phyloP scores from a whole-genome alignment of 345 rosid genomes.

The Nephelium lappaceum region DNA sequence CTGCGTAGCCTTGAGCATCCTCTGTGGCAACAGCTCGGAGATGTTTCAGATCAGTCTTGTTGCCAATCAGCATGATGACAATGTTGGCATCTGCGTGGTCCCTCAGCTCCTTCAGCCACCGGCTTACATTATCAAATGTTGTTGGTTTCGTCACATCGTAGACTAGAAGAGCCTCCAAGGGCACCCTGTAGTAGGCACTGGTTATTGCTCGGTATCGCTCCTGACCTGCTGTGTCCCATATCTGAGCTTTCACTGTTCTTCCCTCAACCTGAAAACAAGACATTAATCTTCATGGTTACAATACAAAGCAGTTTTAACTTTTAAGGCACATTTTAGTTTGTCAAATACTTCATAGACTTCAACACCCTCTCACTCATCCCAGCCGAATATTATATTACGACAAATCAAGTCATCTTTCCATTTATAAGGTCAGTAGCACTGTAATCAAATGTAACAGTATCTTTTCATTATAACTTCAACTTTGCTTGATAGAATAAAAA shows the following conservation, averaged over 20 bases:
- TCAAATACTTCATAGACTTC: not conserved
- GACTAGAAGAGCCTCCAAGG: conserved; percentile 93
- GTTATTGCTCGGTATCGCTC: conserved; percentile 97
- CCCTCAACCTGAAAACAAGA: conserved; percentile 69
- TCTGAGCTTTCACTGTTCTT: conserved; percentile 93
- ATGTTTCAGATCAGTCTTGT: conserved; percentile 95
- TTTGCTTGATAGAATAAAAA: no score
- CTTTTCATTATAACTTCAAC: not conserved
- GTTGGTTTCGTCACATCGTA: conserved; percentile 92
- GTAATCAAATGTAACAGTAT: not conserved
- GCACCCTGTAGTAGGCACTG: conserved; percentile 97
- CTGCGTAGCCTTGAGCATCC: conserved; percentile 87
- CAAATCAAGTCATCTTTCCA: not conserved
- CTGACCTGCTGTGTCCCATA: conserved; percentile 99
- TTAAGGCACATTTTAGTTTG: not conserved
- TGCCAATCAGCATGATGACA: conserved; percentile 89
- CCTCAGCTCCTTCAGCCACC: conserved; percentile 96
- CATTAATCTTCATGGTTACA: conserved; percentile 9
- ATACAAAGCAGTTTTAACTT: conserved; percentile 6
- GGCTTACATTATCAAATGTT: conserved; percentile 80
- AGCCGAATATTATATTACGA: not conserved
- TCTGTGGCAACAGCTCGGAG: conserved; percentile 92
- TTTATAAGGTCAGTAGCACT: no score
- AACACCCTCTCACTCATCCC: not conserved
- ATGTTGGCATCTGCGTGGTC: conserved; percentile 98